Conservation (phyloP, 805 yeast species). For the Starmerella vaccinii region DNA sequence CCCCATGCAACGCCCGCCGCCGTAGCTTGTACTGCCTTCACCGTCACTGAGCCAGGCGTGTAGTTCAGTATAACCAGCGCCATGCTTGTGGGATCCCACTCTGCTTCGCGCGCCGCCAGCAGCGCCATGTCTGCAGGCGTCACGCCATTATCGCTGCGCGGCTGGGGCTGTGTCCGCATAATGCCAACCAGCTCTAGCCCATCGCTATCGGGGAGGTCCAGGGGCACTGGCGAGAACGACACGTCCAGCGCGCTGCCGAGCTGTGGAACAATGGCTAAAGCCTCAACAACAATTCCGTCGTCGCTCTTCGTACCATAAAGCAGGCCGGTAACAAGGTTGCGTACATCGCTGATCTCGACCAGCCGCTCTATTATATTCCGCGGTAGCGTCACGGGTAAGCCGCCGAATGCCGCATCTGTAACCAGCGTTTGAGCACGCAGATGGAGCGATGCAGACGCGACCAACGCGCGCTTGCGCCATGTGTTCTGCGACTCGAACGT, state of each 20-base stretch:
- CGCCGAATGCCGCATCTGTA: slow-evolving; percentile 26
- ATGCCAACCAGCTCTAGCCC: slow-evolving; percentile 77
- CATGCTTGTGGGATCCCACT: slow-evolving; percentile 30
- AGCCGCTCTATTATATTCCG: slow-evolving; percentile 67
- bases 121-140: slow-evolving; percentile 64
- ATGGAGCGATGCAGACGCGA: slow-evolving; percentile 59
- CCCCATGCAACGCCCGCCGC: slow-evolving; percentile 78
- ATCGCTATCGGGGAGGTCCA: slow-evolving; percentile 34
- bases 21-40: slow-evolving; percentile 53
- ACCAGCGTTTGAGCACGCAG: slow-evolving; percentile 65
- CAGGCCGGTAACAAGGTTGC: slow-evolving; percentile 73
- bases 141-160: slow-evolving; percentile 40
- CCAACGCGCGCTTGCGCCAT: slow-evolving; percentile 80
- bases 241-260: slow-evolving; percentile 61
- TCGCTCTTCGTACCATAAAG: slow-evolving; percentile 46
- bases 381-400: slow-evolving; percentile 48
- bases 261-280: slow-evolving; percentile 37
- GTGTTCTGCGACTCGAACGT: slow-evolving; percentile 74
- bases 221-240: slow-evolving; percentile 42
- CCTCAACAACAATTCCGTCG: background rate
- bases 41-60: slow-evolving; percentile 74
- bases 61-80: slow-evolving; percentile 58
- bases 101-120: slow-evolving; percentile 38
- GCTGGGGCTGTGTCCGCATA: slow-evolving; percentile 82
- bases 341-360: slow-evolving; percentile 66